These are phyloP conservation scores for Arthrobotrys conoides DNA, from an alignment of 2,329 filamentous ascomycete genomes.

Conservation along the genomic window DNA sequence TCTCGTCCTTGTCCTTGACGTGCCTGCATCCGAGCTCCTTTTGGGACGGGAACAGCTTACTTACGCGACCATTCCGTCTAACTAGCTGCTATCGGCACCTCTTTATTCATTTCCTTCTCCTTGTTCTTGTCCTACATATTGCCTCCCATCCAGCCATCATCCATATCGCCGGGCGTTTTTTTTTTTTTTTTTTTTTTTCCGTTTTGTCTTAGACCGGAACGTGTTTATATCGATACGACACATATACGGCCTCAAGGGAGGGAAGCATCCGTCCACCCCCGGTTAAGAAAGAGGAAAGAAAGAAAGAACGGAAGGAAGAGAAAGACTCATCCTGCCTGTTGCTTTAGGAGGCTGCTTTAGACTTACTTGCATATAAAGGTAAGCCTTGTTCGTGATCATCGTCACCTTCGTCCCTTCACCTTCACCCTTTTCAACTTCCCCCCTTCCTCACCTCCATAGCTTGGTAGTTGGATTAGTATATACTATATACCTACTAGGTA, in stretches of 20 bases:
- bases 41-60: constrained; percentile 56
- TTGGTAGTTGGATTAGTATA: neutral
- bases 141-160: neutral
- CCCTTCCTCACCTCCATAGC: neutral
- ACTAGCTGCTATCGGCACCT: constrained; percentile 21
- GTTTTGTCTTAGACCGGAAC: constrained; percentile 29
- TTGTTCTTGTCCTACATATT: neutral
- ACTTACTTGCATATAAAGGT: constrained; percentile 26
- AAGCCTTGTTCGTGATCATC: neutral
- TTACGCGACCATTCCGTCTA: constrained; percentile 48
- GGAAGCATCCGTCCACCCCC: neutral
- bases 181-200: constrained; percentile 1
- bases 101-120: neutral
- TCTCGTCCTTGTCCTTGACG: constrained; percentile 38
- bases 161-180: constrained; percentile 20
- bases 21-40: constrained; percentile 59
- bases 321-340: constrained; percentile 29
- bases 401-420: neutral
- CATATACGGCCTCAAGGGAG: constrained; percentile 24
- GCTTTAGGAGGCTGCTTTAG: neutral
- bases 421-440: neutral
- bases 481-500: too few species aligned
- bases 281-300: neutral
- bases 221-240: constrained; percentile 22
- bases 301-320: neutral